A percentile compares a stretch with the other conserved stretches of the same genome.
Evolutionary conservation across 768 basidiomycete genomes (phyloP).

Genomic region (Mycena polygramma): DNA sequence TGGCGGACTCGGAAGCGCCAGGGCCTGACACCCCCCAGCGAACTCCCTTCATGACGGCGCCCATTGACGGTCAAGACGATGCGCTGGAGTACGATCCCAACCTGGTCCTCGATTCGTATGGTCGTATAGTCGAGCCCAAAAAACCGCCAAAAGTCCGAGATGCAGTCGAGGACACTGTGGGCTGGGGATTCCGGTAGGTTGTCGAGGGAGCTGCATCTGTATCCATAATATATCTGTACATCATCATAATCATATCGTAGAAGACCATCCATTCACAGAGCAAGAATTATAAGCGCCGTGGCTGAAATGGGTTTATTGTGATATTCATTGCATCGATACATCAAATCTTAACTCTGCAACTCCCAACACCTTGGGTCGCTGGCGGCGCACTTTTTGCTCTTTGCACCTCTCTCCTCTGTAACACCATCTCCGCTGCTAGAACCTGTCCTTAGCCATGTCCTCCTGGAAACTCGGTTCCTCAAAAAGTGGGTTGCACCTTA

Average conservation of each 20-base stretch:
- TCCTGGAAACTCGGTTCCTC: slow-evolving; percentile 68
- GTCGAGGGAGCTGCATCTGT: slow-evolving; percentile 23
- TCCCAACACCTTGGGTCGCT: slow-evolving; percentile 40
- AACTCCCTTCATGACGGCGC: neutral
- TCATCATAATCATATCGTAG: slow-evolving; percentile 6
- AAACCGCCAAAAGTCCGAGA: slow-evolving; percentile 6
- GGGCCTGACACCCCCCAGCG: neutral
- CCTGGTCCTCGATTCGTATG: slow-evolving; percentile 4
- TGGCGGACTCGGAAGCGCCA: neutral
- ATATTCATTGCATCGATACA: slow-evolving; percentile 6
- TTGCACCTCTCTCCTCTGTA: slow-evolving; percentile 40
- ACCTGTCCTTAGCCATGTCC: slow-evolving; percentile 57
- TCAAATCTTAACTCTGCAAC: slow-evolving; percentile 10
- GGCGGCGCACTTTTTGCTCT: slow-evolving; percentile 40
- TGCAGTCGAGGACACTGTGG: neutral
- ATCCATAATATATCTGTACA: slow-evolving; percentile 19
- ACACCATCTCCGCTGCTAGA: slow-evolving; percentile 37
- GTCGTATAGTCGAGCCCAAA: slow-evolving; percentile 2
- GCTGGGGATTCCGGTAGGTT: slow-evolving; percentile 11
- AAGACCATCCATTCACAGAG: neutral
- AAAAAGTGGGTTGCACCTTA: slow-evolving; percentile 52
- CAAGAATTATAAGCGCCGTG: neutral
- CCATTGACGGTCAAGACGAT: neutral
- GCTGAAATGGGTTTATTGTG: slow-evolving; percentile 2
- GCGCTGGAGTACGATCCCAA: neutral